A percentile compares a stretch with the other conserved stretches of the same genome.
These are phyloP conservation scores for Pholiota conissans DNA, from an alignment of 768 basidiomycete genomes.

Conservation along the genomic window DNA sequence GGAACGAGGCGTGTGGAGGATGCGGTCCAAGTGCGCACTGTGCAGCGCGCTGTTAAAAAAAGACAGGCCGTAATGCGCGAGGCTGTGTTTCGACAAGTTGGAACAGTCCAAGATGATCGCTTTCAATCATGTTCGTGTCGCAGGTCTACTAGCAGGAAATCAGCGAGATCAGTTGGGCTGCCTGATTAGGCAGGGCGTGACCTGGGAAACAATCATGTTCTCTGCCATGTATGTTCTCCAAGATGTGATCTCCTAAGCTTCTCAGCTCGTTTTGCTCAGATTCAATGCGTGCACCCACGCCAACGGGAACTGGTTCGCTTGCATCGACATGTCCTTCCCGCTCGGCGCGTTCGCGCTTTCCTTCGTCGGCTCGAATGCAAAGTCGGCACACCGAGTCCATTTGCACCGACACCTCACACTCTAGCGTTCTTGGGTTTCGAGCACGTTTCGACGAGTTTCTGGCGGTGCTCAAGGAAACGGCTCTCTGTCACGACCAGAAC, in stretches of 20 bases:
- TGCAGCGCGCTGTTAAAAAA: not conserved
- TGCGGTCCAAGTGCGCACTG: constrained; percentile 6
- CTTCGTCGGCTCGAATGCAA: not conserved
- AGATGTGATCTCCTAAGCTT: constrained; percentile 1
- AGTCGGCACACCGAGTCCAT: not conserved
- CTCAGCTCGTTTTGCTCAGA: constrained; percentile 1
- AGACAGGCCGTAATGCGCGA: not conserved
- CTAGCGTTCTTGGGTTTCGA: not conserved
- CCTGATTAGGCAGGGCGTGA: not conserved
- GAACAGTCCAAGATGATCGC: not conserved
- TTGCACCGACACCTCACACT: not conserved
- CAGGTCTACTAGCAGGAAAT: not conserved
- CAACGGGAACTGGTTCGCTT: not conserved
- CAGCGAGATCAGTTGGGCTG: not conserved
- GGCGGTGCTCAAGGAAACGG: not conserved
- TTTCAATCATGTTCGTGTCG: not conserved
- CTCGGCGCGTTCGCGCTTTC: not conserved
- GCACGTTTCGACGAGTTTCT: not conserved
- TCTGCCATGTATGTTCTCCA: constrained; percentile 6
- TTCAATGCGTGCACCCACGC: constrained; percentile 1
- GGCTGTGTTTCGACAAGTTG: not conserved
- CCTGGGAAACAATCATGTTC: not conserved
- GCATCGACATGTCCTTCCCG: not conserved
- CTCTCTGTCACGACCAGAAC: not conserved
- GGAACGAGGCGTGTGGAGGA: not conserved